Evolutionary conservation across 2,329 filamentous ascomycete species (phyloP), one percentile per base, ranked within the genome.

Genomic region (Colletotrichum sp.): DNA sequence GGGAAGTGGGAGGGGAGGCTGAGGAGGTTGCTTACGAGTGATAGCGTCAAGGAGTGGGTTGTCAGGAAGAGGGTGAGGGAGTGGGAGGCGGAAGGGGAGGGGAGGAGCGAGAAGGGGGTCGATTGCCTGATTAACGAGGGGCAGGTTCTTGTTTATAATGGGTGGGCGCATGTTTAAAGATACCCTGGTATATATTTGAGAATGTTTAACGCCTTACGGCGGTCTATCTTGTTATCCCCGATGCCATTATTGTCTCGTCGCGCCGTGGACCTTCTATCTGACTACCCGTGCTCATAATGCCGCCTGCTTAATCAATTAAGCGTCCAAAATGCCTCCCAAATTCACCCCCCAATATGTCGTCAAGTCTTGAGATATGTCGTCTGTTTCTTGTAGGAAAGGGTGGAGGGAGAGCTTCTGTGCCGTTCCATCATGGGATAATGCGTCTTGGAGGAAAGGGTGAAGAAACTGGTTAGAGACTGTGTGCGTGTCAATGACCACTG

Each of bases 1-100:
- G 92, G 92, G 0, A 79, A 90, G 8, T 95, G 93, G 93, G 82
- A 82, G 74, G 93, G 92, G 81, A 85, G 92, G 16, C 48, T 90
- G 3, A 83, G 83, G 72, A 85, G 92, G 6, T 88, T 89, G 84
- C 64, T 67, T 64, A 80, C 77, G 78, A 82, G 74, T 75, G 78
- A 72, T 73, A 79, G 63, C 72, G 77, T 75, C 32, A 77, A 67
- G 15, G 81, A 79, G 13, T 82, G 81, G 78, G 81, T 82, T 60
- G 83, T 90, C 10, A 79, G 81, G 9, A 82, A 80, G 26, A 86
- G 87, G 80, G 78, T 87, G 57, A 75, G 78, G 21, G 80, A 80
- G 21, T 89, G 87, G 84, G 81, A 85, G 74, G 83, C 79, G 71
- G 83, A 82, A 77, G 80, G 79, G 15, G 77, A 78, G 52, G 81